Conservation (phyloP, 176 grass and related monocot genomes). For the Lolium multiflorum region DNA sequence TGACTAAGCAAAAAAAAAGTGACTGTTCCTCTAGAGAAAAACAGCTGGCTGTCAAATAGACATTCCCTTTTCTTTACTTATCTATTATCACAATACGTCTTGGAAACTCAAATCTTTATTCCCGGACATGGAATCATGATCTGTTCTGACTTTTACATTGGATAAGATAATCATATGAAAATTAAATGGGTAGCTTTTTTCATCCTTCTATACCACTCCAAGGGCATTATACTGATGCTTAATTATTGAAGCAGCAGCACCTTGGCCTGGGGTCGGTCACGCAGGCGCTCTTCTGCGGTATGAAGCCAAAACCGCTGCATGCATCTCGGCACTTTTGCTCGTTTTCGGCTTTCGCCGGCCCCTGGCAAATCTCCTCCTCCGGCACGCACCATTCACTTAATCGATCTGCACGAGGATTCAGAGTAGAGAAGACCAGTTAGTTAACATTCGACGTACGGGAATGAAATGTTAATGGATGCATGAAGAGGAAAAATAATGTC, state of each 20-base stretch:
- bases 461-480: background rate
- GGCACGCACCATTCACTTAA: too few species aligned
- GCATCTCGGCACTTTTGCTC: background rate
- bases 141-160: background rate
- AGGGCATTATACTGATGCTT: background rate
- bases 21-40: too few species aligned
- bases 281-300: background rate
- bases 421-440: background rate
- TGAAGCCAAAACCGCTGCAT: background rate
- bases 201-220: background rate
- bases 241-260: conserved; percentile 1
- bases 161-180: background rate
- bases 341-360: background rate
- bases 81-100: too few species aligned
- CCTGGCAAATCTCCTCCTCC: background rate
- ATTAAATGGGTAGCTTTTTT: background rate
- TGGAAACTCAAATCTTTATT: background rate
- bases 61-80: too few species aligned
- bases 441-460: background rate
- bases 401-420: background rate
- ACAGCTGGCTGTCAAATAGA: too few species aligned
- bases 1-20: too few species aligned
- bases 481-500: background rate
- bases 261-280: background rate
- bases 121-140: background rate